Percentiles rank a stretch among this genome's conserved stretches.
phyloP scores from a whole-genome alignment of 768 basidiomycete species.

The Lentinula boryana region DNA sequence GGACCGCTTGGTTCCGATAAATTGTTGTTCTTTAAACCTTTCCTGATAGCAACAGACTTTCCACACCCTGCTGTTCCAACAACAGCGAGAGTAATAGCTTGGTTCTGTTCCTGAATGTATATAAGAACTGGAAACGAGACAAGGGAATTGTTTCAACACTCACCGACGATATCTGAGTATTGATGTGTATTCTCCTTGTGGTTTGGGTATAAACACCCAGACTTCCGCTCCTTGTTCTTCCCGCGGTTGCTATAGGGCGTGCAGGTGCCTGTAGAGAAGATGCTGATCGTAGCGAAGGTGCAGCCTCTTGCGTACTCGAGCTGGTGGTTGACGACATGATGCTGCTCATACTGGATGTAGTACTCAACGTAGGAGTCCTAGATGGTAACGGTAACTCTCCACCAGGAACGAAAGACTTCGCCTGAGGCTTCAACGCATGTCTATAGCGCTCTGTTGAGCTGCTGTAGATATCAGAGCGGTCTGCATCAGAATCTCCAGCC shows the following conservation, averaged over 20 bases:
- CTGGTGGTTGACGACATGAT: conserved; percentile 27
- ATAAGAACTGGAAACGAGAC: not conserved
- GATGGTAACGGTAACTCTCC: conserved; percentile 62
- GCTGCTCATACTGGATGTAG: conserved; percentile 32
- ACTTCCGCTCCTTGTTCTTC: conserved; percentile 58
- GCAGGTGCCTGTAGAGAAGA: conserved; percentile 30
- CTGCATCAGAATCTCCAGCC: conserved; percentile 45
- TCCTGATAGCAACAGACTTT: conserved; percentile 76
- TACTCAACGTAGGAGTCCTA: conserved; percentile 36
- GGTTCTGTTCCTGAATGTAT: conserved; percentile 12
- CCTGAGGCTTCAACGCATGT: conserved; percentile 41
- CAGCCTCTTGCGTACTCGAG: conserved; percentile 31
- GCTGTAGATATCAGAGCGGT: conserved; percentile 41
- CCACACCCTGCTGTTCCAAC: conserved; percentile 77
- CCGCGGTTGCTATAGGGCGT: conserved; percentile 25
- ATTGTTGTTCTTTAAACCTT: conserved; percentile 62
- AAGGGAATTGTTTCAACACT: not conserved
- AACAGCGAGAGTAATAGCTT: conserved; percentile 63
- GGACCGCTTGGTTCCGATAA: conserved; percentile 39
- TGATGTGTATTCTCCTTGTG: conserved; percentile 27
- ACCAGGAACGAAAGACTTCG: conserved; percentile 38
- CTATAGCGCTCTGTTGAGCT: conserved; percentile 36
- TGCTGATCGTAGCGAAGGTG: conserved; percentile 29
- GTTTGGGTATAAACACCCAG: conserved; percentile 38
- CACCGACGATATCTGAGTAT: conserved; percentile 26